Percentiles rank a stretch among this genome's conserved stretches.
Evolutionary conservation across 495 filamentous ascomycete genomes (phyloP).

Genomic region (Xylaria cubensis): DNA sequence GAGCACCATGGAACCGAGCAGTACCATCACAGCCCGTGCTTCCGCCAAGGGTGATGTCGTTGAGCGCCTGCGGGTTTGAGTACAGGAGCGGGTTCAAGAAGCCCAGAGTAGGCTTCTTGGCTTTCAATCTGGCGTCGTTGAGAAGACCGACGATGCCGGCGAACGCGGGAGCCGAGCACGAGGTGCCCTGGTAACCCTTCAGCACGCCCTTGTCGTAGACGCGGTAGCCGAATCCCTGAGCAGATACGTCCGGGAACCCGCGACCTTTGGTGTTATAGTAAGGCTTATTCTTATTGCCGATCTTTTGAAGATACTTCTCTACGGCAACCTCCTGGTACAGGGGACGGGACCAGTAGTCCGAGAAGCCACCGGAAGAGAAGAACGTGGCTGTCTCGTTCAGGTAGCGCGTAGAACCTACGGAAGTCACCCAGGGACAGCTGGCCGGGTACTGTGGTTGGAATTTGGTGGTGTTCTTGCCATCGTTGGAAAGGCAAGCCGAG

Average conservation of each 20-base stretch:
- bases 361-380: slow-evolving; percentile 70
- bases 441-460: slow-evolving; percentile 75
- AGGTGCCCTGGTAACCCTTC: slow-evolving; percentile 42
- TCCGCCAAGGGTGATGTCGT: slow-evolving; percentile 62
- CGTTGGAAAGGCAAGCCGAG: slow-evolving; percentile 67
- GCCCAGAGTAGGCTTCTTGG: slow-evolving; percentile 60
- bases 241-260: slow-evolving; percentile 64
- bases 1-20: slow-evolving; percentile 53
- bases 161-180: slow-evolving; percentile 38
- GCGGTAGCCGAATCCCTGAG: slow-evolving; percentile 60
- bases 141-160: slow-evolving; percentile 59
- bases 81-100: slow-evolving; percentile 69
- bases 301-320: slow-evolving; percentile 55
- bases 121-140: slow-evolving; percentile 61
- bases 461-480: slow-evolving; percentile 65
- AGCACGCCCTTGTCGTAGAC: slow-evolving; percentile 35
- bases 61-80: slow-evolving; percentile 59
- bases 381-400: slow-evolving; percentile 60
- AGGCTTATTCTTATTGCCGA: slow-evolving; percentile 49
- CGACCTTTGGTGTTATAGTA: slow-evolving; percentile 62
- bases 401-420: slow-evolving; percentile 67
- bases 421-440: slow-evolving; percentile 73
- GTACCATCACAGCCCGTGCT: slow-evolving; percentile 64
- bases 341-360: slow-evolving; percentile 65
- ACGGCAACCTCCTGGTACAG: slow-evolving; percentile 65